phyloP scores from a whole-genome alignment of 1,139 yeast species.

The Hansenula lynferdii region DNA sequence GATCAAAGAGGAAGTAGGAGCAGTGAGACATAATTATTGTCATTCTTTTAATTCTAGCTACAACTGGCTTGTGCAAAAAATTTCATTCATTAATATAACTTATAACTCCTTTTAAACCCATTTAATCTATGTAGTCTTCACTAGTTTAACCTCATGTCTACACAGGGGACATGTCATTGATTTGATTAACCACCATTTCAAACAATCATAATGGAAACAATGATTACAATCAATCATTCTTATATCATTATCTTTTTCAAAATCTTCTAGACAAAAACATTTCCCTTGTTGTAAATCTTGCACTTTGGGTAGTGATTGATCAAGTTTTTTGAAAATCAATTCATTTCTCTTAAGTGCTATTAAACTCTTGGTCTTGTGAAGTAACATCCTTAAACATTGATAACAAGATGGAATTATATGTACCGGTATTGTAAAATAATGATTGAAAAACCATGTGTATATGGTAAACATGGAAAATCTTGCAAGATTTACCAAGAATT shows the following conservation, averaged over 20 bases:
- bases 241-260: slow-evolving; percentile 19
- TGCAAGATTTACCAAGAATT: slow-evolving; percentile 31
- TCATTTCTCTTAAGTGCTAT: slow-evolving; percentile 12
- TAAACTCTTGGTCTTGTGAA: slow-evolving; percentile 25
- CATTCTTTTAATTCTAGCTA: too few relatives aligned
- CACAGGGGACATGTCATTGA: slow-evolving; percentile 46
- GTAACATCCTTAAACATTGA: slow-evolving; percentile 19
- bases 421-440: slow-evolving; percentile 34
- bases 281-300: too few relatives aligned
- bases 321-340: slow-evolving; percentile 7
- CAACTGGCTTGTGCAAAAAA: too few relatives aligned
- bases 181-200: slow-evolving; percentile 40
- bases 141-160: slow-evolving; percentile 21
- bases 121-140: neutral
- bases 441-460: slow-evolving; percentile 34
- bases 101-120: too few relatives aligned
- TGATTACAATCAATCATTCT: slow-evolving; percentile 37
- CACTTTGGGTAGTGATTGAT: neutral
- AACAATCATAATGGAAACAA: slow-evolving; percentile 40
- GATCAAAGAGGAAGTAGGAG: too few relatives aligned
- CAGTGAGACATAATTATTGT: too few relatives aligned
- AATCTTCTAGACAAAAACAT: slow-evolving; percentile 17
- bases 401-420: slow-evolving; percentile 41
- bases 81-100: too few relatives aligned
- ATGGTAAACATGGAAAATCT: slow-evolving; percentile 32